phyloP scores from a whole-genome alignment of 73 alveolate genomes.

The Paramecium primaurelia region DNA sequence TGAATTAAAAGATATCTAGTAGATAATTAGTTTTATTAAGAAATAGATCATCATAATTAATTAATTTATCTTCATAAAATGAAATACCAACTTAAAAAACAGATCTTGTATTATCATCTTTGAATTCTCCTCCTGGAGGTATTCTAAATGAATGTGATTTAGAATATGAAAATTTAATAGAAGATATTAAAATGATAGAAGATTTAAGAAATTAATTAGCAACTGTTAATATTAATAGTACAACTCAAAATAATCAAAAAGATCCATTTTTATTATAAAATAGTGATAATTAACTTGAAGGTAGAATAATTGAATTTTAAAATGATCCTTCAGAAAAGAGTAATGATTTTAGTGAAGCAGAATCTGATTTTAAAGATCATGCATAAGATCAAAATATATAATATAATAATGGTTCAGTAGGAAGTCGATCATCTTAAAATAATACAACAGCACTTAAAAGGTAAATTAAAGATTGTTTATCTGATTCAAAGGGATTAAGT shows the following conservation, averaged over 20 bases:
- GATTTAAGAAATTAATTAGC: background rate
- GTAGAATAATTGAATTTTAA: background rate
- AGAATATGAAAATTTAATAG: background rate
- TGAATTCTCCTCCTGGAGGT: background rate
- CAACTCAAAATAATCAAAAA: background rate
- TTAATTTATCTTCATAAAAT: background rate
- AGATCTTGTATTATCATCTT: background rate
- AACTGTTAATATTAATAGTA: background rate
- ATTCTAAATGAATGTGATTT: background rate
- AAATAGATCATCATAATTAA: background rate
- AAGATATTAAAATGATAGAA: constrained; percentile 6
- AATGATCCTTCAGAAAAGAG: background rate
- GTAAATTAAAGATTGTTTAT: background rate
- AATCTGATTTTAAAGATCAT: background rate
- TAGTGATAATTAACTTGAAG: background rate
- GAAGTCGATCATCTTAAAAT: background rate
- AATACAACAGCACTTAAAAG: background rate
- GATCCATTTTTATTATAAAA: background rate
- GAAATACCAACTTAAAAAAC: background rate
- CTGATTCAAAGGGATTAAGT: background rate
- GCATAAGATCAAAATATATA: background rate
- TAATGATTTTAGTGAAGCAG: background rate
- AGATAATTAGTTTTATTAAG: background rate
- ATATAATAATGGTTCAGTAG: constrained; percentile 8
- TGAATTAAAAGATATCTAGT: background rate